Evolutionary conservation across 2,329 filamentous ascomycete genomes (phyloP).

Genomic region (Aspergillus oerlinghausenensis): DNA sequence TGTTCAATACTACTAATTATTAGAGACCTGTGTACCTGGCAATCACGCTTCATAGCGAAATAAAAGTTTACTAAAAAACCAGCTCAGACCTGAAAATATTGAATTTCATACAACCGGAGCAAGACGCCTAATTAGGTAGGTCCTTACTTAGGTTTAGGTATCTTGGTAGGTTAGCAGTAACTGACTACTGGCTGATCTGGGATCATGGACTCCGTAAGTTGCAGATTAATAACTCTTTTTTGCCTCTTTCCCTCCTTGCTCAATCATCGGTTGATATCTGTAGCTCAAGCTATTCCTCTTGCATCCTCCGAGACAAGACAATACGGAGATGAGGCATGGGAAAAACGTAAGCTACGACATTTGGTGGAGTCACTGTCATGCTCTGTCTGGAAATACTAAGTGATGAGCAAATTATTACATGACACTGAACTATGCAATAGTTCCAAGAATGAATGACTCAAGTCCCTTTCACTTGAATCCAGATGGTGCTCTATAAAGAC

Average conservation of each 20-base stretch:
- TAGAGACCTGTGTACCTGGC: no score
- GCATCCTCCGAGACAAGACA: neutral
- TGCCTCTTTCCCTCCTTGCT: neutral
- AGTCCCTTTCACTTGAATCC: no score
- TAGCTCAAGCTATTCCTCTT: neutral
- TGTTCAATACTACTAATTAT: neutral
- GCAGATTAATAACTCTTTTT: neutral
- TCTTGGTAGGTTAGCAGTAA: no score
- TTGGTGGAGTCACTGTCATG: neutral
- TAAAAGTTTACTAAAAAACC: neutral
- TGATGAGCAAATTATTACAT: neutral
- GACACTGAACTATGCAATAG: no score
- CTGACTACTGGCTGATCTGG: no score
- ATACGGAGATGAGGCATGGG: neutral
- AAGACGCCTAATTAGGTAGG: neutral
- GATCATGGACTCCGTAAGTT: no score
- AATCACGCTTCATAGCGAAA: neutral
- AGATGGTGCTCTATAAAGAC: no score
- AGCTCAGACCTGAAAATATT: neutral
- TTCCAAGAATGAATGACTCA: no score
- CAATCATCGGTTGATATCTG: neutral
- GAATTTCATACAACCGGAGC: neutral
- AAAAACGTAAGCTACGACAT: neutral
- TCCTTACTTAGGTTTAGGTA: no score
- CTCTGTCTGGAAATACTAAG: neutral